These are phyloP conservation scores for Apophysomyces variabilis DNA, from an alignment of 371 early-diverging fungal genomes.

Conservation along the genomic window DNA sequence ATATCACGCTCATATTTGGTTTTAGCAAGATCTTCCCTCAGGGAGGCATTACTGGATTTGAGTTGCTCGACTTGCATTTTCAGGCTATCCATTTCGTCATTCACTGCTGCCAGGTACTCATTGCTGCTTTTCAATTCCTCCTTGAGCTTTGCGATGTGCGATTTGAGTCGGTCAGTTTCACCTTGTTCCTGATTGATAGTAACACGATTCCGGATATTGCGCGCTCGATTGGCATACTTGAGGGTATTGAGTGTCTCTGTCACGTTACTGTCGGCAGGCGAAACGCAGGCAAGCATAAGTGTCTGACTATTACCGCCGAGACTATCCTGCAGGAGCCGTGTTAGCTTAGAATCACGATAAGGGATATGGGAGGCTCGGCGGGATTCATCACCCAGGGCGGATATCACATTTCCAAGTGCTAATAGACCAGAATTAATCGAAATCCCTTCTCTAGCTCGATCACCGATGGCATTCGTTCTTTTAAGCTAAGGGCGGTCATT, in stretches of 20 bases:
- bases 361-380: conserved; percentile 81
- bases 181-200: conserved; percentile 38
- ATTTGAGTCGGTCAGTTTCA: conserved; percentile 32
- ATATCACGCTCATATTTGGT: conserved; percentile 35
- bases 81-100: conserved; percentile 49
- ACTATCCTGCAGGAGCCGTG: conserved; percentile 92
- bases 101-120: conserved; percentile 44
- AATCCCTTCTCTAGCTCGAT: conserved; percentile 95
- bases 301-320: conserved; percentile 92
- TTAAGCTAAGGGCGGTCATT: conserved; percentile 65
- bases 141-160: conserved; percentile 34
- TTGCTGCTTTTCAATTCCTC: conserved; percentile 43
- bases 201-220: conserved; percentile 85
- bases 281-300: conserved; percentile 91
- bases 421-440: conserved; percentile 97
- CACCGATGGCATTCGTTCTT: conserved; percentile 94
- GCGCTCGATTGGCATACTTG: conserved; percentile 88
- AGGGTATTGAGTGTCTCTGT: conserved; percentile 91
- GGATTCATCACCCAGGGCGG: conserved; percentile 89
- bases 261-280: conserved; percentile 74
- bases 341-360: conserved; percentile 97
- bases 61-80: conserved; percentile 33
- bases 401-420: conserved; percentile 98
- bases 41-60: conserved; percentile 16
- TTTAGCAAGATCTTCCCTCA: conserved; percentile 25